phyloP scores from a whole-genome alignment of 345 rosid genomes.

The Brassica cretica region DNA sequence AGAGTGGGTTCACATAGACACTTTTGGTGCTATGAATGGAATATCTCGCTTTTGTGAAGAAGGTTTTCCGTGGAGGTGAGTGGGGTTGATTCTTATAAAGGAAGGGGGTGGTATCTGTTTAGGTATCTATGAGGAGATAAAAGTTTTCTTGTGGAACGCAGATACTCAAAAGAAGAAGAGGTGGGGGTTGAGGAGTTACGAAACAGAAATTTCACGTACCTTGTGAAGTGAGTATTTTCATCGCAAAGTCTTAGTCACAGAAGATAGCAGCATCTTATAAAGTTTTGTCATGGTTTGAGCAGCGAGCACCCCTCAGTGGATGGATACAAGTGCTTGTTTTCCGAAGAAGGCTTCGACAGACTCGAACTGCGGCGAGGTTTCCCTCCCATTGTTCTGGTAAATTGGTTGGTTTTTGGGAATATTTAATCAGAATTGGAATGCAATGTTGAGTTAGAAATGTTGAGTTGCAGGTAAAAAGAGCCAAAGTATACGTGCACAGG shows the following conservation, averaged over 20 bases:
- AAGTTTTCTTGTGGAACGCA: slow-evolving; percentile 39
- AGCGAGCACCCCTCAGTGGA: slow-evolving; percentile 69
- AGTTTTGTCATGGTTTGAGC: slow-evolving; percentile 34
- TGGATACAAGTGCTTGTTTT: slow-evolving; percentile 74
- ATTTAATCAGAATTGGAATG: neutral
- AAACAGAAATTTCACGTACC: slow-evolving; percentile 71
- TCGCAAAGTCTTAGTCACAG: slow-evolving; percentile 3
- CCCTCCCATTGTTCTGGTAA: slow-evolving; percentile 71
- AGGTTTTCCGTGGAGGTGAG: slow-evolving; percentile 87
- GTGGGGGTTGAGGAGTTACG: slow-evolving; percentile 53
- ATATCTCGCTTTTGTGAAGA: slow-evolving; percentile 90
- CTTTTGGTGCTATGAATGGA: slow-evolving; percentile 94
- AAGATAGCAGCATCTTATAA: slow-evolving; percentile 4
- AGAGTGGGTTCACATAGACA: slow-evolving; percentile 87
- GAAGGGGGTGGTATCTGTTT: neutral
- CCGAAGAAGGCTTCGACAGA: slow-evolving; percentile 64
- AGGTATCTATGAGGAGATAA: slow-evolving; percentile 4
- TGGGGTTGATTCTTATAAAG: slow-evolving; percentile 36
- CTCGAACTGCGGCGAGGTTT: slow-evolving; percentile 49
- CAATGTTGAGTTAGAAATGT: slow-evolving; percentile 18
- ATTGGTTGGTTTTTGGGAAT: neutral
- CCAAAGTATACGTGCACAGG: slow-evolving; percentile 72
- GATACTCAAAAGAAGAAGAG: slow-evolving; percentile 95
- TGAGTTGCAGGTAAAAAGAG: slow-evolving; percentile 57
- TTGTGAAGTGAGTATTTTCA: slow-evolving; percentile 58